Percentiles rank a stretch among this genome's conserved stretches.
phyloP scores from a whole-genome alignment of 345 rosid species.

The Brassica rapa region DNA sequence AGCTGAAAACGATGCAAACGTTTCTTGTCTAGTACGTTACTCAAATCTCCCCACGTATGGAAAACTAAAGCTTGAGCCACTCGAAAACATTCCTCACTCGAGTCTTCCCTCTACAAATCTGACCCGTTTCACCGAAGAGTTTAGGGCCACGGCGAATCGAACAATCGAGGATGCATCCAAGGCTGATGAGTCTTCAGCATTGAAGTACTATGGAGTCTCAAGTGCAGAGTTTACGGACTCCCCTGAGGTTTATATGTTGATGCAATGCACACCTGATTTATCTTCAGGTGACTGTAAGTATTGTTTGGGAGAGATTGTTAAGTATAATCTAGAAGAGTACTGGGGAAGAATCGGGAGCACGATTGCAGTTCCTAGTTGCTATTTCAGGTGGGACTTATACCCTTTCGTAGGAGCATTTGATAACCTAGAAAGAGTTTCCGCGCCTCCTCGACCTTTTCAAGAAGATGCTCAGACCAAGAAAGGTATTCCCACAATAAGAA shows the following conservation, averaged over 20 bases:
- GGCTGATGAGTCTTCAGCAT: conserved; percentile 38
- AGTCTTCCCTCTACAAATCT: conserved; percentile 10
- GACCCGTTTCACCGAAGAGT: conserved; percentile 37
- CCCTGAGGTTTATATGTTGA: conserved; percentile 40
- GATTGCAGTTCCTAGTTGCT: conserved; percentile 48
- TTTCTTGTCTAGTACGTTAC: conserved; percentile 48
- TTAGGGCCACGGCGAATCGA: conserved; percentile 32
- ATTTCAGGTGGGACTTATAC: conserved; percentile 42
- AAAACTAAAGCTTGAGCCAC: conserved; percentile 28
- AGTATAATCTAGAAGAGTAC: conserved; percentile 26
- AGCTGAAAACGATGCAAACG: conserved; percentile 3
- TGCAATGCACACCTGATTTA: conserved; percentile 66
- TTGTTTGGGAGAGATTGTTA: conserved; percentile 37
- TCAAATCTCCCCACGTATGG: conserved; percentile 39
- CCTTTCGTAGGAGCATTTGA: not conserved
- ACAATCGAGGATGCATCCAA: conserved; percentile 31
- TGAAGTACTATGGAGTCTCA: conserved; percentile 46
- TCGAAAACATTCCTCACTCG: not conserved
- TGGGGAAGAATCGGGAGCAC: conserved; percentile 42
- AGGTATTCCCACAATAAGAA: conserved; percentile 26
- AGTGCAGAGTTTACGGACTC: conserved; percentile 24
- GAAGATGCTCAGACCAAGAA: conserved; percentile 14
- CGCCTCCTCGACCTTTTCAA: conserved; percentile 29
- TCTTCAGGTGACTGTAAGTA: conserved; percentile 38
- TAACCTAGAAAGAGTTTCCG: conserved; percentile 10